These are phyloP conservation scores for Zygotorulaspora sp. DNA, from an alignment of 805 yeast genomes.

Conservation along the genomic window DNA sequence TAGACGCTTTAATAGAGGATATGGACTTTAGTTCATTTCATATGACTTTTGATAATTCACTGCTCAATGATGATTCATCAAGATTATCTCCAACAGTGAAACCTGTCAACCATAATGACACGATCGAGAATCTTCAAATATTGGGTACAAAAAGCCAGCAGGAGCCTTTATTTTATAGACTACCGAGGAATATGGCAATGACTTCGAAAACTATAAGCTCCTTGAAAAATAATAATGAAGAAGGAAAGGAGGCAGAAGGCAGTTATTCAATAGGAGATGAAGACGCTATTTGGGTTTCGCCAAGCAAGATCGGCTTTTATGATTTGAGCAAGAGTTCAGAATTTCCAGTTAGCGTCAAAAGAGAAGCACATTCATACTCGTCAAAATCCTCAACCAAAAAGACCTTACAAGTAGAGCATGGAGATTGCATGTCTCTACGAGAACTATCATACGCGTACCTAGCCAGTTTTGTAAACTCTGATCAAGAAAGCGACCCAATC, in stretches of 20 bases:
- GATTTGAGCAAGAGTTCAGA: constrained; percentile 16
- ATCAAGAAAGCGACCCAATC: constrained; percentile 10
- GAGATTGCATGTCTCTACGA: constrained; percentile 6
- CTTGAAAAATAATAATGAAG: neutral
- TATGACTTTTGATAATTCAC: constrained; percentile 29
- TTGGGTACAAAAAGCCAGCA: neutral
- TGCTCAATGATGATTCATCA: constrained; percentile 10
- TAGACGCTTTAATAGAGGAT: constrained; percentile 22
- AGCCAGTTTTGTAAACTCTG: constrained; percentile 31
- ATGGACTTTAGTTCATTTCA: constrained; percentile 33
- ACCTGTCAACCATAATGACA: neutral
- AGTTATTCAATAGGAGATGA: constrained; percentile 14
- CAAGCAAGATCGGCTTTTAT: constrained; percentile 29
- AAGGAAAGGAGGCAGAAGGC: constrained; percentile 4
- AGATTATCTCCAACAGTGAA: neutral
- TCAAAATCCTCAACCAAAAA: neutral
- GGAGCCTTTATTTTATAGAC: constrained; percentile 16
- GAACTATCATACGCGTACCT: constrained; percentile 41
- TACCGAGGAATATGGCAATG: constrained; percentile 8
- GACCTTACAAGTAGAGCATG: neutral
- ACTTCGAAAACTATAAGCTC: constrained; percentile 8
- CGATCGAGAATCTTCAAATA: neutral
- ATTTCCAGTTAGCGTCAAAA: constrained; percentile 1
- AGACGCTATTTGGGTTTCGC: constrained; percentile 36
- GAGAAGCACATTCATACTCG: neutral